These are phyloP conservation scores for Pleurozium schreberi DNA, from an alignment of 225 moss, liverwort and hornwort species.

Conservation along the genomic window DNA sequence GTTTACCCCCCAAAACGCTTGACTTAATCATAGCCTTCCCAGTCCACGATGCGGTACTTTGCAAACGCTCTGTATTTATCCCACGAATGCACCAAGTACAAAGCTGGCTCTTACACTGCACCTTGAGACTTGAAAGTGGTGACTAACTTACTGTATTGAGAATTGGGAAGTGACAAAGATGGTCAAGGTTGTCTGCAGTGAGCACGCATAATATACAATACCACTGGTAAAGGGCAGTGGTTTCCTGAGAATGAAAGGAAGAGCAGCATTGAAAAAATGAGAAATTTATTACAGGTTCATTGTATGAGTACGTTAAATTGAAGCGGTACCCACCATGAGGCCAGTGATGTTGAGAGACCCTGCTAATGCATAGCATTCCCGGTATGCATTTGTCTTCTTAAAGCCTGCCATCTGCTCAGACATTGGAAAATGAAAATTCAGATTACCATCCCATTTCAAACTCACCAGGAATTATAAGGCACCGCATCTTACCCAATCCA, in stretches of 20 bases:
- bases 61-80: not conserved
- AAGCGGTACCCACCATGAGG: slow-evolving; percentile 56
- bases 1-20: not conserved
- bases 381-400: slow-evolving; percentile 40
- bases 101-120: not conserved
- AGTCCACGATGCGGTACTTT: not conserved
- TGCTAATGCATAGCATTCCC: slow-evolving; percentile 75
- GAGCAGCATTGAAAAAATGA: not conserved
- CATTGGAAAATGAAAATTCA: not conserved
- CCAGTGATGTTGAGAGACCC: slow-evolving; percentile 81
- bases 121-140: not conserved
- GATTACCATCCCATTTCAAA: not conserved
- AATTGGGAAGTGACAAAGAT: not conserved
- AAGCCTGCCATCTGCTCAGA: slow-evolving; percentile 61
- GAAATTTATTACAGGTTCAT: not conserved
- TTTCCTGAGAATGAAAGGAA: not conserved
- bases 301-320: not conserved
- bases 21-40: not conserved
- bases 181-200: not conserved
- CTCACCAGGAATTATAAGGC: not conserved
- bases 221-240: not conserved
- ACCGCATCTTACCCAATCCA: not conserved
- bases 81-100: not conserved
- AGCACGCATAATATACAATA: not conserved
- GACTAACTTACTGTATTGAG: not conserved